Percentiles rank a stretch among this genome's conserved stretches.
phyloP scores from a whole-genome alignment of 768 basidiomycete species.

The Termitomyces heimii region DNA sequence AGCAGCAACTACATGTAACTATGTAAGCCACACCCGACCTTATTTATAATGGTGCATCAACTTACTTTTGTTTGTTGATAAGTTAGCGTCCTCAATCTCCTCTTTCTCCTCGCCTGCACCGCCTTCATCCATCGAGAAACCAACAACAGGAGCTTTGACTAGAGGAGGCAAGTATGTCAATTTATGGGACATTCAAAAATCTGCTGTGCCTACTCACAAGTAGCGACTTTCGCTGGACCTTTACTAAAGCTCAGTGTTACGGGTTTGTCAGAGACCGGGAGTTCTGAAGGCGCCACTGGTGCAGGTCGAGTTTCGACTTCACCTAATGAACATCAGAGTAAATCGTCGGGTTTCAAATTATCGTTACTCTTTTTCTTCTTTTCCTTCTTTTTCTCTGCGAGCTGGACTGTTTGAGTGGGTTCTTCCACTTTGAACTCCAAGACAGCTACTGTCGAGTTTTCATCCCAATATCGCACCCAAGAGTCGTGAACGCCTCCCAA shows the following conservation, averaged over 20 bases:
- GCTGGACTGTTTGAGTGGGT: conserved; percentile 30
- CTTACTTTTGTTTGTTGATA: conserved; percentile 49
- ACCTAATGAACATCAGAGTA: not conserved
- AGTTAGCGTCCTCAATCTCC: conserved; percentile 34
- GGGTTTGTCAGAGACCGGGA: conserved; percentile 76
- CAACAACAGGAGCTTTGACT: conserved; percentile 41
- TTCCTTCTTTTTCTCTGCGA: conserved; percentile 43
- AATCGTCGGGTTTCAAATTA: not conserved
- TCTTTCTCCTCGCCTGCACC: conserved; percentile 31
- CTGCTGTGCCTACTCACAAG: conserved; percentile 14
- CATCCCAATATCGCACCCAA: conserved; percentile 93
- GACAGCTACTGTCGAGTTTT: conserved; percentile 67
- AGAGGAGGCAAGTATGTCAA: conserved; percentile 8
- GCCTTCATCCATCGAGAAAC: conserved; percentile 66
- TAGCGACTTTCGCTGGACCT: conserved; percentile 28
- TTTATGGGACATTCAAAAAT: not conserved
- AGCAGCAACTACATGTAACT: conserved; percentile 23
- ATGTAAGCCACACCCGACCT: not conserved
- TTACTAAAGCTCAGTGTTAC: conserved; percentile 75
- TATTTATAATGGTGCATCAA: conserved; percentile 6
- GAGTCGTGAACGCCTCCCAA: conserved; percentile 68
- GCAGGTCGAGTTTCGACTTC: conserved; percentile 28
- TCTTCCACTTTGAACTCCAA: conserved; percentile 78
- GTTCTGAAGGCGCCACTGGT: conserved; percentile 50
- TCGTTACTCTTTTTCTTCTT: conserved; percentile 51